Evolutionary conservation across 441 rosid species (phyloP).

Genomic region (Isatis lusitanica): DNA sequence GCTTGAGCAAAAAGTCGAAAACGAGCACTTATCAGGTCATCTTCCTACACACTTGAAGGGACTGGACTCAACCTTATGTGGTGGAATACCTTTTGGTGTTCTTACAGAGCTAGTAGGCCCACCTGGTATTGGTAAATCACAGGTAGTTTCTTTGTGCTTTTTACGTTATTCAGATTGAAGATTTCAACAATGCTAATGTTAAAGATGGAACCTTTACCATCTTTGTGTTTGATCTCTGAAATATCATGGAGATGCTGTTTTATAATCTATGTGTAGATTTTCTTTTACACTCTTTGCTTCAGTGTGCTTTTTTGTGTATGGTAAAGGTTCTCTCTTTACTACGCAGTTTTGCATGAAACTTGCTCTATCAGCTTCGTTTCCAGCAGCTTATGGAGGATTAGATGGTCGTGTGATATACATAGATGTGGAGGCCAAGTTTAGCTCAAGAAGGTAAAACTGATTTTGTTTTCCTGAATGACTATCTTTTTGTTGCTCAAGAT

Average conservation of each 20-base stretch:
- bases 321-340: not conserved
- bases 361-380: slow-evolving; percentile 73
- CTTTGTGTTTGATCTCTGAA: not conserved
- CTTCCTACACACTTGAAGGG: slow-evolving; percentile 78
- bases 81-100: slow-evolving; percentile 90
- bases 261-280: not conserved
- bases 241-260: not conserved
- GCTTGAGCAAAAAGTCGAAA: slow-evolving; percentile 50
- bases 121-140: slow-evolving; percentile 91
- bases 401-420: slow-evolving; percentile 78
- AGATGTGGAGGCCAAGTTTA: slow-evolving; percentile 85
- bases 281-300: not conserved
- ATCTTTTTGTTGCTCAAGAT: not conserved
- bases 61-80: slow-evolving; percentile 69
- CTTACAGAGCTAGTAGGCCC: slow-evolving; percentile 88
- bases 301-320: not conserved
- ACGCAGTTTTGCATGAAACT: slow-evolving; percentile 81
- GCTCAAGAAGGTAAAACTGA: slow-evolving; percentile 65
- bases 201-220: too few relatives aligned
- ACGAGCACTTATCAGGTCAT: slow-evolving; percentile 62
- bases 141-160: slow-evolving; percentile 37
- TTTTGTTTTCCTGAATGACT: not conserved
- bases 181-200: not conserved
- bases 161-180: not conserved
- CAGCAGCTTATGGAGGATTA: slow-evolving; percentile 66